Percentiles rank a stretch among this genome's conserved stretches.
These are phyloP conservation scores for Cryptococcus sp. DNA, from an alignment of 1,284 basidiomycete species.

Conservation along the genomic window DNA sequence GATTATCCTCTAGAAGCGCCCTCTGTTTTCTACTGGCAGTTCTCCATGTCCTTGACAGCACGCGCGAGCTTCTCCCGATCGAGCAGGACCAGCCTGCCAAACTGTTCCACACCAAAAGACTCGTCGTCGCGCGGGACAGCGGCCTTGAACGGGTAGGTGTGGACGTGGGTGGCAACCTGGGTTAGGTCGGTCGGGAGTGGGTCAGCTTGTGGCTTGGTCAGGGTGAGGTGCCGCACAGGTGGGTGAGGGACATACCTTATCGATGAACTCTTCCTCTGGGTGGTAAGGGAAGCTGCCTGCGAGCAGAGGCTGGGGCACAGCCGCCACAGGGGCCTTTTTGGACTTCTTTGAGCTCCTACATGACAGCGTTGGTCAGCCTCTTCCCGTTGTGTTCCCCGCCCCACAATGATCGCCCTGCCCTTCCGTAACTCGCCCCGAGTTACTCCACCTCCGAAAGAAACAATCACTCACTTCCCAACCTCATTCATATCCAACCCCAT, in stretches of 20 bases:
- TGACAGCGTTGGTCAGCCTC: neutral
- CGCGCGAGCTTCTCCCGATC: slow-evolving; percentile 40
- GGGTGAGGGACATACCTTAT: slow-evolving; percentile 55
- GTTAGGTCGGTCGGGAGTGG: neutral
- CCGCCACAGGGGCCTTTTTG: slow-evolving; percentile 52
- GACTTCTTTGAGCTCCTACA: slow-evolving; percentile 12
- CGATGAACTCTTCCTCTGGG: slow-evolving; percentile 75
- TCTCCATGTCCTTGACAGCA: slow-evolving; percentile 48
- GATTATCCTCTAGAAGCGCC: too few relatives aligned
- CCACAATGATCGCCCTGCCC: neutral
- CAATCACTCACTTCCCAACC: slow-evolving; percentile 18
- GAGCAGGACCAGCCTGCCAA: slow-evolving; percentile 72
- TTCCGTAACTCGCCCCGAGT: neutral
- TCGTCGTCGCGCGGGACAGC: slow-evolving; percentile 64
- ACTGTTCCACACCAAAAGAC: slow-evolving; percentile 73
- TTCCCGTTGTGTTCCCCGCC: too few relatives aligned
- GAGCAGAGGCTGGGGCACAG: slow-evolving; percentile 16
- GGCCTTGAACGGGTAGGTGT: slow-evolving; percentile 66
- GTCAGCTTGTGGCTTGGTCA: too few relatives aligned
- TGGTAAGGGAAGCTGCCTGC: slow-evolving; percentile 65
- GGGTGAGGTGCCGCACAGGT: too few relatives aligned
- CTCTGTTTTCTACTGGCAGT: too few relatives aligned
- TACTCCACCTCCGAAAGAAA: neutral
- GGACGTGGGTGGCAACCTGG: slow-evolving; percentile 60
- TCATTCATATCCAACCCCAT: slow-evolving; percentile 43